phyloP scores from a whole-genome alignment of 139 green algal genomes.

The Chlorella sp. region DNA sequence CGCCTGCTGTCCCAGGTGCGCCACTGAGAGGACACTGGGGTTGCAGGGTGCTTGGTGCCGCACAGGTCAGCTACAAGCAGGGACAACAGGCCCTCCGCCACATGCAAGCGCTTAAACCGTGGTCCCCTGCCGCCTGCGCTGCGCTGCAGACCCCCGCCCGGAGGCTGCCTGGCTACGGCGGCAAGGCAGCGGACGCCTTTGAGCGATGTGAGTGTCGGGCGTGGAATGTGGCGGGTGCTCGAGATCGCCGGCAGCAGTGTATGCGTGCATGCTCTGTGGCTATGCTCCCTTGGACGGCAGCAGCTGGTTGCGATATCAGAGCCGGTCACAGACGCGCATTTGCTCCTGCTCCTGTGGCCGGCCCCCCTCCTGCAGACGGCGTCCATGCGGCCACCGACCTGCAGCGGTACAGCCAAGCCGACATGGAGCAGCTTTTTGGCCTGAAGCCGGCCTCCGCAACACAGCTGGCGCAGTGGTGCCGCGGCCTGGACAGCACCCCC shows the following conservation, averaged over 20 bases:
- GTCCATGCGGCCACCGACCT: slow-evolving; percentile 28
- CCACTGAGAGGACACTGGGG: not conserved
- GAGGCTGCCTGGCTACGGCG: slow-evolving; percentile 56
- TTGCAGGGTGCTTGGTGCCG: slow-evolving; percentile 35
- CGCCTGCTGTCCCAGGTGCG: slow-evolving; percentile 7
- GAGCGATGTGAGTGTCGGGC: slow-evolving; percentile 7
- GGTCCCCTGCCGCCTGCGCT: no score
- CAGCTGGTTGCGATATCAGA: no score
- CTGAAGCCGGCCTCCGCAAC: slow-evolving; percentile 28
- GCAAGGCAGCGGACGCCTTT: slow-evolving; percentile 44
- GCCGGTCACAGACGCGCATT: no score
- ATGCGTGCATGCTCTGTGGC: no score
- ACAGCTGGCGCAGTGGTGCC: slow-evolving; percentile 39
- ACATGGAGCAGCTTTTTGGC: slow-evolving; percentile 38
- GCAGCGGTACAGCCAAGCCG: slow-evolving; percentile 23
- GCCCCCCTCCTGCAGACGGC: slow-evolving; percentile 7
- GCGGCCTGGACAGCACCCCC: slow-evolving; percentile 27
- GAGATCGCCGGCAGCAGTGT: no score
- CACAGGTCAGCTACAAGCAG: no score
- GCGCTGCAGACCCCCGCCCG: slow-evolving; percentile 35
- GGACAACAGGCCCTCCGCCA: no score
- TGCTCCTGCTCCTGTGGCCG: not conserved
- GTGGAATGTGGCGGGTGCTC: no score
- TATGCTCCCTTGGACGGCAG: no score
- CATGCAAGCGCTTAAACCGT: no score